These are phyloP conservation scores for Boletus patriciae DNA, from an alignment of 768 basidiomycete genomes.

Conservation along the genomic window DNA sequence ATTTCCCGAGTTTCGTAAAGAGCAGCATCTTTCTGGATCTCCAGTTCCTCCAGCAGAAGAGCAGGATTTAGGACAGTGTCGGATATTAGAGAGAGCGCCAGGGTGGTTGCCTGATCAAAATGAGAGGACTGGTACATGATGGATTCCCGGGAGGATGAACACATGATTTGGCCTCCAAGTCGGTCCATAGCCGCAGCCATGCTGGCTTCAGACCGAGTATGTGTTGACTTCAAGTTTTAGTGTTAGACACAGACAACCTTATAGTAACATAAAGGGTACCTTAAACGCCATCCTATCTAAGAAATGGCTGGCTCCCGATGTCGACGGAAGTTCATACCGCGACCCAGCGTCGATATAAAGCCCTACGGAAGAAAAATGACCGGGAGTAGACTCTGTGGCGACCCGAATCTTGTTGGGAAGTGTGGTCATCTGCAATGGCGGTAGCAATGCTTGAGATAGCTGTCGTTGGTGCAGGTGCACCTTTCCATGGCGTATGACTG, in stretches of 20 bases:
- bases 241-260: constrained; percentile 1
- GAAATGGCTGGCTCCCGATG: constrained; percentile 86
- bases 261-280: constrained; percentile 42
- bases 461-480: constrained; percentile 24
- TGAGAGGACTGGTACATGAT: constrained; percentile 99
- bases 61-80: constrained; percentile 85
- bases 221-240: constrained; percentile 58
- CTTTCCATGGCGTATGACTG: constrained; percentile 40
- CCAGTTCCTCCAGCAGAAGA: constrained; percentile 75
- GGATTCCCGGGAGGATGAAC: constrained; percentile 86
- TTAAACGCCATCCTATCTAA: constrained; percentile 97
- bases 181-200: constrained; percentile 81
- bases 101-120: constrained; percentile 78
- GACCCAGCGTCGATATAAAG: constrained; percentile 94
- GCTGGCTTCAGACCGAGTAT: constrained; percentile 64
- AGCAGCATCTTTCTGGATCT: constrained; percentile 81
- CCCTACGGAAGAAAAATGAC: constrained; percentile 92
- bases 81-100: constrained; percentile 84
- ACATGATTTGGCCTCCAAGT: constrained; percentile 89
- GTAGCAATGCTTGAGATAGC: constrained; percentile 29
- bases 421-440: constrained; percentile 68
- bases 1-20: constrained; percentile 91
- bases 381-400: constrained; percentile 86
- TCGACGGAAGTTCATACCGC: constrained; percentile 75
- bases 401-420: constrained; percentile 90